Evolutionary conservation across 345 rosid species (phyloP).

Genomic region (Theobroma cacao): DNA sequence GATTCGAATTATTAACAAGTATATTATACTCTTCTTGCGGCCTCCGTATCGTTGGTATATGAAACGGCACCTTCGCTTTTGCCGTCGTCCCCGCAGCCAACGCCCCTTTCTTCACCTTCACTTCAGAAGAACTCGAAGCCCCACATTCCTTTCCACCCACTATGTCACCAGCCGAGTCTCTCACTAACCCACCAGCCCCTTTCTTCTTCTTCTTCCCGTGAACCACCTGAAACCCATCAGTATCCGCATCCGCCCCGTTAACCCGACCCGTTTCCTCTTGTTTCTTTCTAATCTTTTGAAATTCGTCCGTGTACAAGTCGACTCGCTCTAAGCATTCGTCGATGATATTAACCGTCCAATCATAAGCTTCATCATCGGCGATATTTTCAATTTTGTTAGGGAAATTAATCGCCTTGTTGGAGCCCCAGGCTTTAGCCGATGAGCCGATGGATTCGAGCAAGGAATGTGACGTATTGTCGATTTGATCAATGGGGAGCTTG

Average conservation of each 20-base stretch:
- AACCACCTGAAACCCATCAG: slow-evolving; percentile 72
- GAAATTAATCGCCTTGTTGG: slow-evolving; percentile 20
- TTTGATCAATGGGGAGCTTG: slow-evolving; percentile 48
- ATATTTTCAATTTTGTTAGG: slow-evolving; percentile 30
- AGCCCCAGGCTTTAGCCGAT: slow-evolving; percentile 30
- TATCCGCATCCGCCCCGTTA: slow-evolving; percentile 18
- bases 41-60: slow-evolving; percentile 57
- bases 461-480: slow-evolving; percentile 46
- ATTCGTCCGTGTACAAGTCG: slow-evolving; percentile 59
- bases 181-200: slow-evolving; percentile 13
- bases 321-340: slow-evolving; percentile 71
- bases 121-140: slow-evolving; percentile 30
- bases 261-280: slow-evolving; percentile 47
- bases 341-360: slow-evolving; percentile 67
- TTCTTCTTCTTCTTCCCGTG: slow-evolving; percentile 65
- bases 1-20: slow-evolving; percentile 60
- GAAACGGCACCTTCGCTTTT: slow-evolving; percentile 69
- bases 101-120: slow-evolving; percentile 50
- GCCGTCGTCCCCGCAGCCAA: slow-evolving; percentile 36
- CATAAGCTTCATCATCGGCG: slow-evolving; percentile 56
- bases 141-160: slow-evolving; percentile 17
- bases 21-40: slow-evolving; percentile 78
- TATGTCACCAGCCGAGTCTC: slow-evolving; percentile 13
- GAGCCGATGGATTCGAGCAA: slow-evolving; percentile 58
- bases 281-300: slow-evolving; percentile 34